Percentiles rank a stretch among this genome's conserved stretches.
Evolutionary conservation across 768 basidiomycete species (phyloP).

Genomic region (Russula sp.): DNA sequence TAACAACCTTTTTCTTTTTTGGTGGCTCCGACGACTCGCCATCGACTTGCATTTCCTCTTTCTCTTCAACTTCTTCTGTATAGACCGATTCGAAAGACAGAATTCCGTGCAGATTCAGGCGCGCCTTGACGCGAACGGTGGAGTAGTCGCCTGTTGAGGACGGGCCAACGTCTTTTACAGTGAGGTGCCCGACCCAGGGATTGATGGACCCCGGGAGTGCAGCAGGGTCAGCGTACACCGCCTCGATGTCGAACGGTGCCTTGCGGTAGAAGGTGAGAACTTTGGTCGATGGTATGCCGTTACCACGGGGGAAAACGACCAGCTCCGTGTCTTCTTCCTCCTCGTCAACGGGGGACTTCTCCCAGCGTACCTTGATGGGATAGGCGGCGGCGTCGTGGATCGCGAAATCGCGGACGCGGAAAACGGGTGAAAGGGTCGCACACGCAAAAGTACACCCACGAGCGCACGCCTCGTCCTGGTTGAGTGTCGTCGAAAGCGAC

Average conservation of each 20-base stretch:
- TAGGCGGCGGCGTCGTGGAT: conserved; percentile 81
- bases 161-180: conserved; percentile 72
- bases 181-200: conserved; percentile 80
- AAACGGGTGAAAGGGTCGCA: conserved; percentile 94
- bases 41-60: conserved; percentile 61
- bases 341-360: conserved; percentile 60
- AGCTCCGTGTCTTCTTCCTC: conserved; percentile 93
- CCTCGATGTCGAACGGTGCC: conserved; percentile 83
- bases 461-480: conserved; percentile 96
- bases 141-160: conserved; percentile 66
- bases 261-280: conserved; percentile 92
- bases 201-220: conserved; percentile 72
- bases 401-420: conserved; percentile 95
- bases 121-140: conserved; percentile 85
- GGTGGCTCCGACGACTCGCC: conserved; percentile 44
- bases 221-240: conserved; percentile 69
- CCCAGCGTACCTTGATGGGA: conserved; percentile 90
- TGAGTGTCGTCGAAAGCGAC: conserved; percentile 84
- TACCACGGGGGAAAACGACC: conserved; percentile 81
- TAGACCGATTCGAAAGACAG: conserved; percentile 84
- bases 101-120: conserved; percentile 81
- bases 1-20: conserved; percentile 83
- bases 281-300: conserved; percentile 88
- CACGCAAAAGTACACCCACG: conserved; percentile 96
- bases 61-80: conserved; percentile 76